These are phyloP conservation scores for Elongisporangium anandrum DNA, from an alignment of 352 stramenopile species.

Conservation along the genomic window DNA sequence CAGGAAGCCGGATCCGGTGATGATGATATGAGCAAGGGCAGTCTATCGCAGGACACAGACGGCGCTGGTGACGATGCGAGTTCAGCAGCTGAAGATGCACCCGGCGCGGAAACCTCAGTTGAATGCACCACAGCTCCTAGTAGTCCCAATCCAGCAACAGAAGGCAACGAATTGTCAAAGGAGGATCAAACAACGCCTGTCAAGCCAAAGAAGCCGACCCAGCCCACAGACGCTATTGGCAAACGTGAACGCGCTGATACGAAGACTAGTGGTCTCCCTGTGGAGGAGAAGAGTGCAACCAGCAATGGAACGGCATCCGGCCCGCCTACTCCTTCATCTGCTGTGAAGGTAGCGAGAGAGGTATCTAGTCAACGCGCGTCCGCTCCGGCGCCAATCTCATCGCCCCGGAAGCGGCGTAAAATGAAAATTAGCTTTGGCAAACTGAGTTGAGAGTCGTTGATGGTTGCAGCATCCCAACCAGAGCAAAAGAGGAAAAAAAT, in stretches of 20 bases:
- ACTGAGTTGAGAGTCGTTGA: slow-evolving; percentile 66
- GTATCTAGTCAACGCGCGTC: slow-evolving; percentile 27
- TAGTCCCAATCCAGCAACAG: slow-evolving; percentile 45
- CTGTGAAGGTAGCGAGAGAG: slow-evolving; percentile 43
- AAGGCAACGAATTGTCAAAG: slow-evolving; percentile 12
- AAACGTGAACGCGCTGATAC: slow-evolving; percentile 7
- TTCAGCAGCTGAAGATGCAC: slow-evolving; percentile 4
- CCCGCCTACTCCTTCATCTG: slow-evolving; percentile 13
- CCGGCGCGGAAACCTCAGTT: not conserved
- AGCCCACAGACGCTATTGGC: slow-evolving; percentile 8
- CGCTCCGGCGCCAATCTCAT: slow-evolving; percentile 40
- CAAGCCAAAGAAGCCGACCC: slow-evolving; percentile 27
- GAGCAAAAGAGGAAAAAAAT: slow-evolving; percentile 40
- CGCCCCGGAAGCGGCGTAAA: slow-evolving; percentile 86
- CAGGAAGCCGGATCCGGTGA: slow-evolving; percentile 36
- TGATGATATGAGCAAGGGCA: slow-evolving; percentile 38
- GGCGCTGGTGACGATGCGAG: slow-evolving; percentile 37
- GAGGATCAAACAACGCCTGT: slow-evolving; percentile 18
- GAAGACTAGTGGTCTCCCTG: slow-evolving; percentile 3
- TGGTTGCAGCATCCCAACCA: slow-evolving; percentile 13
- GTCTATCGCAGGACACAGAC: slow-evolving; percentile 56
- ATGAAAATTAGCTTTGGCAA: slow-evolving; percentile 91
- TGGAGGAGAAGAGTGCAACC: slow-evolving; percentile 14
- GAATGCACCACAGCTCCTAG: slow-evolving; percentile 6
- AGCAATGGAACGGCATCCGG: slow-evolving; percentile 18